Evolutionary conservation across 768 basidiomycete species (phyloP).

Genomic region (Hygrocybe coccinea): DNA sequence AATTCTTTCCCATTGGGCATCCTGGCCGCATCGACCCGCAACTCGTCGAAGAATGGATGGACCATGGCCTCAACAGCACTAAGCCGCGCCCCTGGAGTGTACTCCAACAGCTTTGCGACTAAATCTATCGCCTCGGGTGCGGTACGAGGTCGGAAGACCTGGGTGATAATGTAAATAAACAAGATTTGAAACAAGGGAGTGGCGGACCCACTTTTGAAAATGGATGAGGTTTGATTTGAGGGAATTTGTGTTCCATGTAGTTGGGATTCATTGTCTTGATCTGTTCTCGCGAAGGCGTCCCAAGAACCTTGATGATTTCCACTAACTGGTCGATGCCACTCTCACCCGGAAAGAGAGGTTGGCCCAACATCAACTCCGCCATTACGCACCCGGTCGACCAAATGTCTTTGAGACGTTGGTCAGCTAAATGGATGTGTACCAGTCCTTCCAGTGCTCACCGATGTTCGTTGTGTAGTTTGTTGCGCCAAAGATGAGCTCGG

Average conservation of each 20-base stretch:
- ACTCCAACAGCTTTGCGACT: slow-evolving; percentile 91
- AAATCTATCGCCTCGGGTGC: slow-evolving; percentile 94
- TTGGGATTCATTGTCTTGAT: slow-evolving; percentile 99
- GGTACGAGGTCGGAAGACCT: slow-evolving; percentile 98
- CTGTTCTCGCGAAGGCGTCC: slow-evolving; percentile 96
- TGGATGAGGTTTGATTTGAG: slow-evolving; percentile 99
- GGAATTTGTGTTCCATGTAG: slow-evolving; percentile 99
- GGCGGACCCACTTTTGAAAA: slow-evolving; percentile 77
- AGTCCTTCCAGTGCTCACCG: slow-evolving; percentile 49
- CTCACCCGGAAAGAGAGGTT: slow-evolving; percentile 98
- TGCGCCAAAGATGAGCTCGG: slow-evolving; percentile 98
- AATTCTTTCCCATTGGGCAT: slow-evolving; percentile 98
- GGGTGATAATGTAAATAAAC: slow-evolving; percentile 15
- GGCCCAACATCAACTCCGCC: slow-evolving; percentile 99
- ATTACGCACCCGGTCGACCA: slow-evolving; percentile 99
- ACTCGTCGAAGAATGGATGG: slow-evolving; percentile 95
- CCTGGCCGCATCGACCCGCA: slow-evolving; percentile 81
- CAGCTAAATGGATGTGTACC: background rate
- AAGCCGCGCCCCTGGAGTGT: slow-evolving; percentile 91
- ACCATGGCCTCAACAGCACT: slow-evolving; percentile 90
- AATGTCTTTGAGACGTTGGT: slow-evolving; percentile 56
- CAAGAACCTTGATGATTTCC: slow-evolving; percentile 99
- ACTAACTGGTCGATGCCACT: slow-evolving; percentile 98
- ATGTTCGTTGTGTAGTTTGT: slow-evolving; percentile 99
- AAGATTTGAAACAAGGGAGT: slow-evolving; percentile 5